Evolutionary conservation across 2,329 filamentous ascomycete species (phyloP).

Genomic region (Knufia petricola): DNA sequence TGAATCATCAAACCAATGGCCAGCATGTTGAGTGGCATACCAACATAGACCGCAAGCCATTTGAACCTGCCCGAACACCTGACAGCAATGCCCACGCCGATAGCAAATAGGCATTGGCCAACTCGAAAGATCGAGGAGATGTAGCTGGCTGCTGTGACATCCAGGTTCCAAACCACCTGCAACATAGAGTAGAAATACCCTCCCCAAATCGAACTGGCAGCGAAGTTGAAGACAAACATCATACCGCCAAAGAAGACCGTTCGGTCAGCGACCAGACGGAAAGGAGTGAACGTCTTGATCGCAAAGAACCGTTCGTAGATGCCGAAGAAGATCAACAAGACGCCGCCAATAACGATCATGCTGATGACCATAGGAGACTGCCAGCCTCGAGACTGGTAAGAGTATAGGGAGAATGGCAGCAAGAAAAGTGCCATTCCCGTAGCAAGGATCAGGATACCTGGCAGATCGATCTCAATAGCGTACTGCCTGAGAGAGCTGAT

Average conservation of each 20-base stretch:
- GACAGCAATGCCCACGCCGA: slow-evolving; percentile 43
- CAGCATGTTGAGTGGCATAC: slow-evolving; percentile 39
- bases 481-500: slow-evolving; percentile 36
- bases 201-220: slow-evolving; percentile 26
- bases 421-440: slow-evolving; percentile 53
- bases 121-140: slow-evolving; percentile 42
- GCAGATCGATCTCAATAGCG: slow-evolving; percentile 46
- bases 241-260: slow-evolving; percentile 17
- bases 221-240: slow-evolving; percentile 18
- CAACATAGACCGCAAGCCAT: slow-evolving; percentile 43
- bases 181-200: slow-evolving; percentile 23
- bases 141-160: slow-evolving; percentile 26
- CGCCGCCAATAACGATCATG: slow-evolving; percentile 44
- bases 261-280: slow-evolving; percentile 30
- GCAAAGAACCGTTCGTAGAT: slow-evolving; percentile 46
- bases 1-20: slow-evolving; percentile 44
- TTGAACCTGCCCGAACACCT: slow-evolving; percentile 42
- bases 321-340: slow-evolving; percentile 45
- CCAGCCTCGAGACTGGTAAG: slow-evolving; percentile 32
- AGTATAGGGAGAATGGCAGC: slow-evolving; percentile 52
- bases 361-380: slow-evolving; percentile 38
- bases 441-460: slow-evolving; percentile 51
- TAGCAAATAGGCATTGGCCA: slow-evolving; percentile 42
- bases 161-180: slow-evolving; percentile 14
- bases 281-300: slow-evolving; percentile 45